A percentile compares a stretch with the other conserved stretches of the same genome.
phyloP scores from a whole-genome alignment of 352 stramenopile species.

The Blastocystis sp. region DNA sequence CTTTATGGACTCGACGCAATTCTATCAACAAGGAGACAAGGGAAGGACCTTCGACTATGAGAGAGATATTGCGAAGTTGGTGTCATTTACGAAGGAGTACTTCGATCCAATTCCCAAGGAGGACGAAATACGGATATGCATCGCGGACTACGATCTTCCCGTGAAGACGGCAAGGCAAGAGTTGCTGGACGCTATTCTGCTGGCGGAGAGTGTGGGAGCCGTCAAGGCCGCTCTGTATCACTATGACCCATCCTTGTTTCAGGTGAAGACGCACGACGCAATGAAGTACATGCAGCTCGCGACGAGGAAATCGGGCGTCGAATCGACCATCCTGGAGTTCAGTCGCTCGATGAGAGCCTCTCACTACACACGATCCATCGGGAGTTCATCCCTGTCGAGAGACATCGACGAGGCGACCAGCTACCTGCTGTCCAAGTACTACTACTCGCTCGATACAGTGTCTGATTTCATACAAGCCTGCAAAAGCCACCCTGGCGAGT shows the following conservation, averaged over 20 bases:
- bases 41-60: background rate
- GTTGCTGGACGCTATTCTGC: background rate
- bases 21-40: background rate
- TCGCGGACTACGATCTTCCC: background rate
- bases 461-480: background rate
- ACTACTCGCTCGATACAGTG: background rate
- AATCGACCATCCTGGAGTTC: background rate
- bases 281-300: background rate
- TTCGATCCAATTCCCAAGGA: background rate
- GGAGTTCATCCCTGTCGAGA: background rate
- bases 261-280: background rate
- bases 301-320: background rate
- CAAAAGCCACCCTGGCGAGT: background rate
- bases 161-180: background rate
- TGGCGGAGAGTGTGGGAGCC: background rate
- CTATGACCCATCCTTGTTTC: background rate
- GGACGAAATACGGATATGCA: background rate
- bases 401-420: constrained; percentile 26
- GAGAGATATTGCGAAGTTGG: background rate
- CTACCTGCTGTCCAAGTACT: constrained; percentile 9
- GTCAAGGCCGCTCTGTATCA: background rate
- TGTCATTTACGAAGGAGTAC: background rate
- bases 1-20: background rate
- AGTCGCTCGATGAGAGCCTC: background rate
- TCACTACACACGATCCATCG: background rate